These are phyloP conservation scores for Trichoderma pleuroti DNA, from an alignment of 2,329 filamentous ascomycete genomes.

Conservation along the genomic window DNA sequence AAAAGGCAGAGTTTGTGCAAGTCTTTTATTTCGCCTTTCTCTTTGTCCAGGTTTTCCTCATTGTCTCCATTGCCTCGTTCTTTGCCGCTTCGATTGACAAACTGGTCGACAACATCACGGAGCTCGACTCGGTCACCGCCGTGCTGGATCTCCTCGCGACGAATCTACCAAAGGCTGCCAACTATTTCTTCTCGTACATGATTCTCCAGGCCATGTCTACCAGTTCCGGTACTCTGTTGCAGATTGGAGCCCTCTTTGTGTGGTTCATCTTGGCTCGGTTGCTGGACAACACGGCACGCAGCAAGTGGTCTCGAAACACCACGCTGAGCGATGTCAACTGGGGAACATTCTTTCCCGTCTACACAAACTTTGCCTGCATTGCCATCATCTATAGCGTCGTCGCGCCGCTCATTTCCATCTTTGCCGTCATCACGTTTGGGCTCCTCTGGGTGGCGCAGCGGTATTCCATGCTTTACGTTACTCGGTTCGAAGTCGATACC, in stretches of 20 bases:
- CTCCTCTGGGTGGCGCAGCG: slow-evolving; percentile 92
- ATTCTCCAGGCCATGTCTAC: slow-evolving; percentile 88
- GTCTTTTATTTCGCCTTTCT: slow-evolving; percentile 90
- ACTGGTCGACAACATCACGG: slow-evolving; percentile 51
- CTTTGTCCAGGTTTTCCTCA: slow-evolving; percentile 90
- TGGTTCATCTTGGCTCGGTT: slow-evolving; percentile 82
- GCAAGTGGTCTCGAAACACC: slow-evolving; percentile 85
- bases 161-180: slow-evolving; percentile 80
- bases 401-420: slow-evolving; percentile 84
- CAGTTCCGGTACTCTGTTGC: slow-evolving; percentile 83
- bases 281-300: slow-evolving; percentile 73
- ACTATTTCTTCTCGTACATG: slow-evolving; percentile 99
- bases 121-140: slow-evolving; percentile 53
- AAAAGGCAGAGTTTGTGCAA: slow-evolving; percentile 79
- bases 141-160: slow-evolving; percentile 69
- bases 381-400: slow-evolving; percentile 85
- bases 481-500: slow-evolving; percentile 82
- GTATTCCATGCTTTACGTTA: slow-evolving; percentile 97
- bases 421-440: slow-evolving; percentile 87
- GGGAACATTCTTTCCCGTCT: slow-evolving; percentile 93
- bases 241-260: slow-evolving; percentile 71
- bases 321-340: slow-evolving; percentile 74
- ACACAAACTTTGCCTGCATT: slow-evolving; percentile 95
- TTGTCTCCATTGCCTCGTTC: slow-evolving; percentile 81
- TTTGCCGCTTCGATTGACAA: slow-evolving; percentile 60